Percentiles rank a stretch among this genome's conserved stretches.
Evolutionary conservation across 768 basidiomycete genomes (phyloP).

Genomic region (Mrakia gelida): DNA sequence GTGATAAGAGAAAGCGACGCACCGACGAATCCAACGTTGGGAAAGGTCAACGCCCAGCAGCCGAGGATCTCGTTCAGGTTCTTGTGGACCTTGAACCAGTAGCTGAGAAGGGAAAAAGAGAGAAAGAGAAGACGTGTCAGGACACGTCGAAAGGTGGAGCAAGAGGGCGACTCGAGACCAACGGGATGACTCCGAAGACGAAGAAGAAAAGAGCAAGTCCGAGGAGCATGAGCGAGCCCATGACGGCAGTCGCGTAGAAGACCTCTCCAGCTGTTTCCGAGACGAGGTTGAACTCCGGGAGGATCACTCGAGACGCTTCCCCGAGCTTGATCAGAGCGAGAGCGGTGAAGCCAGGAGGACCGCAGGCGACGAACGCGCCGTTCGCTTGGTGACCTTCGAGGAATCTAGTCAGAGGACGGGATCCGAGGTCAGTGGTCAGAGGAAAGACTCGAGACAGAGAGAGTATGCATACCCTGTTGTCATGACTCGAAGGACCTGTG

Average conservation of each 20-base stretch:
- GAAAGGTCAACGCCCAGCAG: constrained; percentile 17
- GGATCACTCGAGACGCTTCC: neutral
- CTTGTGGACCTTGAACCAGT: constrained; percentile 28
- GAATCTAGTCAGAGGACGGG: too few species aligned
- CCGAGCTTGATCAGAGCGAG: constrained; percentile 15
- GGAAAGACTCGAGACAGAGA: too few species aligned
- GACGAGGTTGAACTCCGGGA: constrained; percentile 8
- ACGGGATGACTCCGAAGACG: constrained; percentile 8
- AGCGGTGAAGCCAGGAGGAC: constrained; percentile 16
- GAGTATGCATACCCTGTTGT: constrained; percentile 11
- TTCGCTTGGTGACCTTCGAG: constrained; percentile 20
- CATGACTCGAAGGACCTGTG: constrained; percentile 23
- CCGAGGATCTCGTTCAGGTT: constrained; percentile 21
- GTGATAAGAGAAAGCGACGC: neutral
- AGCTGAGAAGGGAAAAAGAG: neutral
- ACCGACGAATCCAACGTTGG: constrained; percentile 18
- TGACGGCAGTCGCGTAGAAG: neutral
- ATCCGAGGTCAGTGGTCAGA: too few species aligned
- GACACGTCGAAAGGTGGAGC: too few species aligned
- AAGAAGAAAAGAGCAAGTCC: constrained; percentile 19
- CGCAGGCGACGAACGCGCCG: constrained; percentile 16
- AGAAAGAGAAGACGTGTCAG: too few species aligned
- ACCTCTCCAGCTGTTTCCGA: neutral
- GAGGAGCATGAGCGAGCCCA: constrained; percentile 10
- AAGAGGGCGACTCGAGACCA: too few species aligned